Percentiles rank a stretch among this genome's conserved stretches.
Conservation (phyloP, 148 eudicot species). For the Polygonum maritimum region DNA sequence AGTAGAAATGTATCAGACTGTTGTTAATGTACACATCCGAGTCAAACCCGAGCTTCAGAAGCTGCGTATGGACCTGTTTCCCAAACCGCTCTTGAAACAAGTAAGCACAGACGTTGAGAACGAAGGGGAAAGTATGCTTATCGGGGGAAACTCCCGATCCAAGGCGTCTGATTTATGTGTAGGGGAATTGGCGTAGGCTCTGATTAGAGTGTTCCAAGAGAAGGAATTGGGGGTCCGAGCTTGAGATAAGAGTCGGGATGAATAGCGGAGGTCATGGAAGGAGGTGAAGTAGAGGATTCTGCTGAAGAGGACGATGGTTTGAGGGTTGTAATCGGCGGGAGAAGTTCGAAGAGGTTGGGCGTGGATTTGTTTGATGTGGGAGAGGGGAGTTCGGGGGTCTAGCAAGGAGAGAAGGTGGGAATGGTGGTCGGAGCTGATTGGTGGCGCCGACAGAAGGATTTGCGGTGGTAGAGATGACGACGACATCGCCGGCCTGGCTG, state of each 20-base stretch:
- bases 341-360: constrained; percentile 50
- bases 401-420: constrained; percentile 35
- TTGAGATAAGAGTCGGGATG: constrained; percentile 30
- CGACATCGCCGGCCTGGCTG: too few species aligned
- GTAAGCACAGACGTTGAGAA: constrained; percentile 69
- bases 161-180: constrained; percentile 32
- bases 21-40: constrained; percentile 49
- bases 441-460: background rate
- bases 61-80: constrained; percentile 41
- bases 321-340: constrained; percentile 20
- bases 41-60: constrained; percentile 47
- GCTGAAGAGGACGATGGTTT: constrained; percentile 25
- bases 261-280: constrained; percentile 30
- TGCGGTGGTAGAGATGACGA: background rate
- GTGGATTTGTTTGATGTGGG: constrained; percentile 62
- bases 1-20: constrained; percentile 58
- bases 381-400: constrained; percentile 31
- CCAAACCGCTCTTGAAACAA: constrained; percentile 39
- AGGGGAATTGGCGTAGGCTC: constrained; percentile 40
- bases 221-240: constrained; percentile 46
- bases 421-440: constrained; percentile 15
- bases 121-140: constrained; percentile 62
- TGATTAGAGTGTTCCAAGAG: constrained; percentile 54
- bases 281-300: constrained; percentile 44
- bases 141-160: constrained; percentile 31